Evolutionary conservation across 768 basidiomycete genomes (phyloP).

Genomic region (Tricholoma saponaceum): DNA sequence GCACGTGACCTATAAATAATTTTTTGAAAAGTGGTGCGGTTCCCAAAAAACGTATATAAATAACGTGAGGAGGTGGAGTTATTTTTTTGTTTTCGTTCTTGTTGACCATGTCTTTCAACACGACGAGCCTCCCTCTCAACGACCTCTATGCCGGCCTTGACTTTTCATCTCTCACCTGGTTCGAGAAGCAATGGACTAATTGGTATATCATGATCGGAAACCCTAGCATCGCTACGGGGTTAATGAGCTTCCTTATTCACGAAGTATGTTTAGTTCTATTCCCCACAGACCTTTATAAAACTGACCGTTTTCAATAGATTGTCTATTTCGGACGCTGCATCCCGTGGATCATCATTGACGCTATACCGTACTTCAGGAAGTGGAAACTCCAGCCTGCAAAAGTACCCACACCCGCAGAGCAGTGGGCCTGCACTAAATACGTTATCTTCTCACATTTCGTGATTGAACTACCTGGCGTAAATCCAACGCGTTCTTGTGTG

Average conservation of each 20-base stretch:
- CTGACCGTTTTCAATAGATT: slow-evolving; percentile 41
- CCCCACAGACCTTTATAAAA: neutral
- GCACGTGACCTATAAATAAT: neutral
- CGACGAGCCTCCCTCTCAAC: slow-evolving; percentile 28
- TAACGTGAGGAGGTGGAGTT: neutral
- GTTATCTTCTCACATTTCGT: slow-evolving; percentile 96
- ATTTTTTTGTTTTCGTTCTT: neutral
- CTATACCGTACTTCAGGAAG: slow-evolving; percentile 86
- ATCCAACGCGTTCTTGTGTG: slow-evolving; percentile 21
- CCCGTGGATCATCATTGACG: slow-evolving; percentile 95
- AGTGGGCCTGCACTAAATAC: slow-evolving; percentile 94
- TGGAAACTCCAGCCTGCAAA: slow-evolving; percentile 94
- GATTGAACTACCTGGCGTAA: slow-evolving; percentile 83
- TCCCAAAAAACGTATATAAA: neutral
- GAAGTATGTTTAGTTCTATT: slow-evolving; percentile 56
- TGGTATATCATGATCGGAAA: slow-evolving; percentile 89
- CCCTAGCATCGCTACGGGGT: slow-evolving; percentile 87
- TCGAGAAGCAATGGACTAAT: slow-evolving; percentile 77
- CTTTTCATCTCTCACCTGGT: slow-evolving; percentile 56
- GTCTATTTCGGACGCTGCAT: slow-evolving; percentile 96
- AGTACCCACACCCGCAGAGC: slow-evolving; percentile 72
- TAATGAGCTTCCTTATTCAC: slow-evolving; percentile 90
- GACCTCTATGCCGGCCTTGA: slow-evolving; percentile 57
- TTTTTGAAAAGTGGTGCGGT: slow-evolving; percentile 7
- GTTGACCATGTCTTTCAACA: slow-evolving; percentile 41